Percentiles rank a stretch among this genome's conserved stretches.
These are phyloP conservation scores for Trichoderma endophyticum DNA, from an alignment of 2,329 filamentous ascomycete genomes.

Conservation along the genomic window DNA sequence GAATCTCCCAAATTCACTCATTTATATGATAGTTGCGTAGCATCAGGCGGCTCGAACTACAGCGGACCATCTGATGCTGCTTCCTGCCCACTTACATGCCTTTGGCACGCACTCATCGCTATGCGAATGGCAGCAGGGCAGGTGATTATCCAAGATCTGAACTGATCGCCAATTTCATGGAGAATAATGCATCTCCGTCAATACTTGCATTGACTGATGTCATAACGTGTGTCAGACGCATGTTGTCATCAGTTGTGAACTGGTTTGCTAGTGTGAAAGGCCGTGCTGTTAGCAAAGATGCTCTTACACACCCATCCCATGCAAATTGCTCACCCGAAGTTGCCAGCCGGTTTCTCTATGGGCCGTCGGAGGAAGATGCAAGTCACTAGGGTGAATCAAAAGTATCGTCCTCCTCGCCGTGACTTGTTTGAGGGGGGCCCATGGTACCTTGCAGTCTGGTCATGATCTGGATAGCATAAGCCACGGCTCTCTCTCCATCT, in stretches of 20 bases:
- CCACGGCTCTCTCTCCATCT: not conserved
- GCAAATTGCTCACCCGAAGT: not conserved
- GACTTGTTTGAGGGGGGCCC: not conserved
- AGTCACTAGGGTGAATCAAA: not conserved
- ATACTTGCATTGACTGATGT: not conserved
- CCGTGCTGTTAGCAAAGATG: not conserved
- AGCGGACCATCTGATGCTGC: not conserved
- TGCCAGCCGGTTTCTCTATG: not conserved
- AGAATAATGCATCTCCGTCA: not conserved
- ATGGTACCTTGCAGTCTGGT: conserved; percentile 13
- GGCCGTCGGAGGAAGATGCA: not conserved
- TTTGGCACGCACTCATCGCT: not conserved
- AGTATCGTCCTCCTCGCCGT: conserved; percentile 4
- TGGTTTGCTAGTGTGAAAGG: not conserved
- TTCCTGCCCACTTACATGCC: not conserved
- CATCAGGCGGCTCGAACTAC: not conserved
- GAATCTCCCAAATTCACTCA: not conserved
- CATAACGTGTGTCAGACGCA: not conserved
- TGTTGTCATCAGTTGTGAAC: not conserved
- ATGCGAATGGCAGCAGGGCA: not conserved
- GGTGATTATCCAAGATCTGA: not conserved
- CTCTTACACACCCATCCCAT: not conserved
- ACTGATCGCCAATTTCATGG: not conserved
- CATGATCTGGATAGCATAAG: not conserved
- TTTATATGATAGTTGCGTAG: not conserved